Conservation (phyloP, 805 yeast genomes). For the Wickerhamiella parazyma region DNA sequence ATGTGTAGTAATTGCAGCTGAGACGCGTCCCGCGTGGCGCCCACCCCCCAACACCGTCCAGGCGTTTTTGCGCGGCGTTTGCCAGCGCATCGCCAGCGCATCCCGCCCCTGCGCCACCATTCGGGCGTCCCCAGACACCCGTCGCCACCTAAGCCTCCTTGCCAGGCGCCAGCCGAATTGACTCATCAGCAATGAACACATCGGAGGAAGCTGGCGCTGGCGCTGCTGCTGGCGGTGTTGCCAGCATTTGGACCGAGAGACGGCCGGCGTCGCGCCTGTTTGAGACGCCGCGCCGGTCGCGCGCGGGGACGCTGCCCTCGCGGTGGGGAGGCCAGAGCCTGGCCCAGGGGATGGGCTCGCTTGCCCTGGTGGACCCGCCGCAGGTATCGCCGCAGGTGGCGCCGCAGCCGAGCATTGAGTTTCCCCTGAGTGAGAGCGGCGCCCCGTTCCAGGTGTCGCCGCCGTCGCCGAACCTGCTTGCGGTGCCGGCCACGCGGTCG, state of each 20-base stretch:
- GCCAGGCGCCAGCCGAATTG: too few relatives aligned
- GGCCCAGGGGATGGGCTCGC: constrained; percentile 21
- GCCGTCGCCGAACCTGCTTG: constrained; percentile 1
- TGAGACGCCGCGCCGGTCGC: constrained; percentile 37
- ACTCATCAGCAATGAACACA: neutral
- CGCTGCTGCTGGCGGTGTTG: neutral
- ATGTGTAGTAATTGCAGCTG: too few relatives aligned
- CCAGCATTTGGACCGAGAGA: constrained; percentile 12
- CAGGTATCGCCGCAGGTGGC: constrained; percentile 4
- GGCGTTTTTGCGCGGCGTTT: too few relatives aligned
- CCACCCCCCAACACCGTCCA: too few relatives aligned
- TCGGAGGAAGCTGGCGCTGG: neutral
- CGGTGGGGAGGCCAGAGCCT: constrained; percentile 29
- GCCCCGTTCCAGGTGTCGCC: neutral
- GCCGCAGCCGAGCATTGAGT: constrained; percentile 7
- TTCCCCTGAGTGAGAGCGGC: constrained; percentile 9
- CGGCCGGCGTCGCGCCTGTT: constrained; percentile 10
- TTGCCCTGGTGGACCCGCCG: constrained; percentile 23
- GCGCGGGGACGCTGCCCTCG: constrained; percentile 74
- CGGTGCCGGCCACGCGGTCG: constrained; percentile 8
- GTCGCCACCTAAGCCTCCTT: too few relatives aligned
- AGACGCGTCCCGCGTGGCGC: too few relatives aligned
- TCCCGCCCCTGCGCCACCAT: too few relatives aligned
- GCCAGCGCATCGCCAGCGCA: too few relatives aligned
- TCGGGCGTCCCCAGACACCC: too few relatives aligned